phyloP scores from a whole-genome alignment of 2,329 filamentous ascomycete species.

The Elsinoe fawcettii region DNA sequence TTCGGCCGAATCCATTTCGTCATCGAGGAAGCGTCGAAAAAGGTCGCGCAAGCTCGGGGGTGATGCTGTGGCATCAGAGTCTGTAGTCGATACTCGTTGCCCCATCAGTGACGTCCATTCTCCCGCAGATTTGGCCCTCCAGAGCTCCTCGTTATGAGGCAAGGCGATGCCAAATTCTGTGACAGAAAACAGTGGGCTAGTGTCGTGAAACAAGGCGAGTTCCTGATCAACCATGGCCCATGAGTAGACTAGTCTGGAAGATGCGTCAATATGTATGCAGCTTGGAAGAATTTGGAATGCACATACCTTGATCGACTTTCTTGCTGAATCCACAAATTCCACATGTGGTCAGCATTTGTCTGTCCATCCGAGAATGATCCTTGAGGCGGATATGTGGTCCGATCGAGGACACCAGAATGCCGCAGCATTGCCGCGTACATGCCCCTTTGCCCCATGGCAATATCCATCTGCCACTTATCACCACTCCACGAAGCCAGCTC shows the following conservation, averaged over 20 bases:
- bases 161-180: constrained; percentile 59
- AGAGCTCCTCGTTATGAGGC: constrained; percentile 55
- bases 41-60: constrained; percentile 56
- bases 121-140: constrained; percentile 51
- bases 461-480: constrained; percentile 72
- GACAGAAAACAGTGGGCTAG: constrained; percentile 54
- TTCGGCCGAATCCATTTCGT: constrained; percentile 49
- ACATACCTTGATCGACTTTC: constrained; percentile 43
- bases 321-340: constrained; percentile 57
- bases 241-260: constrained; percentile 59
- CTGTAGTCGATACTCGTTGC: constrained; percentile 48
- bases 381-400: constrained; percentile 34
- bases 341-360: constrained; percentile 45
- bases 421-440: constrained; percentile 68
- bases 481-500: constrained; percentile 64
- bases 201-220: constrained; percentile 58
- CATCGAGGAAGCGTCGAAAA: constrained; percentile 60
- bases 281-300: constrained; percentile 30
- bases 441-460: constrained; percentile 63
- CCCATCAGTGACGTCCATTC: constrained; percentile 56
- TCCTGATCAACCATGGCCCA: constrained; percentile 71
- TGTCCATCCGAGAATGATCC: constrained; percentile 41
- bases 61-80: constrained; percentile 45
- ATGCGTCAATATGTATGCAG: constrained; percentile 20
- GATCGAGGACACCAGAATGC: constrained; percentile 59